These are phyloP conservation scores for Sparassis latifolia DNA, from an alignment of 1,284 basidiomycete species.

Conservation along the genomic window DNA sequence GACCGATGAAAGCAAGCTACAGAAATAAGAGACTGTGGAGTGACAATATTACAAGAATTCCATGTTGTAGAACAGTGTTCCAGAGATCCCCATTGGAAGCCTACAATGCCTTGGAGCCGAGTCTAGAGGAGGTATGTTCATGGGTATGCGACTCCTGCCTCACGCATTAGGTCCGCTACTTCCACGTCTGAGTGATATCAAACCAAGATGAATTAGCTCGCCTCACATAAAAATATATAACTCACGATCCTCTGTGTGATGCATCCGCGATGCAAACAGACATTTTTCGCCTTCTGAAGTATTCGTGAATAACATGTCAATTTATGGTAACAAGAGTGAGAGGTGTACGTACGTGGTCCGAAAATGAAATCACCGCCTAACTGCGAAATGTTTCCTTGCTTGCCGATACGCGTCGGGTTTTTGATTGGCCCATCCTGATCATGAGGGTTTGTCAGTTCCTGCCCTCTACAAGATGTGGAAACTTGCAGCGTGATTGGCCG, in stretches of 20 bases:
- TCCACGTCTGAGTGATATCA: slow-evolving; percentile 32
- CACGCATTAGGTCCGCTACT: slow-evolving; percentile 35
- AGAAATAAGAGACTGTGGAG: too few species aligned
- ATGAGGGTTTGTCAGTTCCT: neutral
- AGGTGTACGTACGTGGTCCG: slow-evolving; percentile 37
- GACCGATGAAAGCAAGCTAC: neutral
- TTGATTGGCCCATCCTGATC: slow-evolving; percentile 37
- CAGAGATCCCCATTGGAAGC: too few species aligned
- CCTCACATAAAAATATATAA: slow-evolving; percentile 3
- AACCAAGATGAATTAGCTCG: neutral
- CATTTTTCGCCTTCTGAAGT: slow-evolving; percentile 27
- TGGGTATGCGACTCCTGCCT: slow-evolving; percentile 20
- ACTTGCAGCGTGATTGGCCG: too few species aligned
- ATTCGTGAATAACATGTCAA: slow-evolving; percentile 1
- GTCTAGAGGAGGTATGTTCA: slow-evolving; percentile 4
- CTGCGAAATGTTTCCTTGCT: slow-evolving; percentile 53
- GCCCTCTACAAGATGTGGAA: neutral
- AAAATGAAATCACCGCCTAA: slow-evolving; percentile 59
- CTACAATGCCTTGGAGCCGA: too few species aligned
- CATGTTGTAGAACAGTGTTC: too few species aligned
- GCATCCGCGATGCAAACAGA: slow-evolving; percentile 48
- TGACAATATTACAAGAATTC: too few species aligned
- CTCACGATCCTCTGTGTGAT: slow-evolving; percentile 58
- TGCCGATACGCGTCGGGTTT: slow-evolving; percentile 42
- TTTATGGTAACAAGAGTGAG: neutral